Percentiles rank a stretch among this genome's conserved stretches.
Evolutionary conservation across 352 stramenopile species (phyloP).

Genomic region (Pythium angustatum): DNA sequence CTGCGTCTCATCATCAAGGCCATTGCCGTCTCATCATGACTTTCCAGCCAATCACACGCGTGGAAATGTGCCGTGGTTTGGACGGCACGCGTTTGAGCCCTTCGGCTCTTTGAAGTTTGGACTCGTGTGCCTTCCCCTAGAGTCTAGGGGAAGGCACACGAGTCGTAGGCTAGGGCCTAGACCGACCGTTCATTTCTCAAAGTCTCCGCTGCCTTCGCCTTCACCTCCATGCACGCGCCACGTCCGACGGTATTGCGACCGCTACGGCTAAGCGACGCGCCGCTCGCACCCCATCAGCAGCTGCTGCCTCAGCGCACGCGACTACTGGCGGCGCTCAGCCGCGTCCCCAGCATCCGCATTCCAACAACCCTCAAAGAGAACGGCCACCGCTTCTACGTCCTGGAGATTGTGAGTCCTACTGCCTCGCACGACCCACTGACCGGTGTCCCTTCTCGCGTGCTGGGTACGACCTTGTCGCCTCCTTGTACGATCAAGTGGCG

Average conservation of each 20-base stretch:
- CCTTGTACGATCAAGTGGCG: background rate
- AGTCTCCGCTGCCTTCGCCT: background rate
- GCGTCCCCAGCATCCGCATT: conserved; percentile 7
- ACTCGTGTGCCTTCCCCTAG: too few species aligned
- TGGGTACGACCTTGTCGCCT: background rate
- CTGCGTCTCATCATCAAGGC: background rate
- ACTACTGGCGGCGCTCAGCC: conserved; percentile 4
- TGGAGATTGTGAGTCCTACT: background rate
- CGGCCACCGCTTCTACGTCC: conserved; percentile 14
- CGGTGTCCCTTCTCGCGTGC: too few species aligned
- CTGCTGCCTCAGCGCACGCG: conserved; percentile 5
- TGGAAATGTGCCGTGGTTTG: too few species aligned
- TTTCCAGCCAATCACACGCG: conserved; percentile 6
- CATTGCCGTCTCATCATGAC: background rate
- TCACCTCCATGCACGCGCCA: background rate
- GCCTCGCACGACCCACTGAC: too few species aligned
- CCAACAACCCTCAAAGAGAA: background rate
- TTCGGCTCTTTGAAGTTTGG: too few species aligned
- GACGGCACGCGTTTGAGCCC: too few species aligned
- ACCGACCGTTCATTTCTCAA: background rate
- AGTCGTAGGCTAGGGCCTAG: too few species aligned
- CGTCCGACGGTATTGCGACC: background rate
- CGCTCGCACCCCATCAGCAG: background rate
- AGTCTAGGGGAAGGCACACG: too few species aligned
- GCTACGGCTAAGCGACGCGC: conserved; percentile 2